A percentile compares a stretch with the other conserved stretches of the same genome.
Conservation (phyloP, 768 basidiomycete genomes). For the Gloeopeniophorella convolvens region DNA sequence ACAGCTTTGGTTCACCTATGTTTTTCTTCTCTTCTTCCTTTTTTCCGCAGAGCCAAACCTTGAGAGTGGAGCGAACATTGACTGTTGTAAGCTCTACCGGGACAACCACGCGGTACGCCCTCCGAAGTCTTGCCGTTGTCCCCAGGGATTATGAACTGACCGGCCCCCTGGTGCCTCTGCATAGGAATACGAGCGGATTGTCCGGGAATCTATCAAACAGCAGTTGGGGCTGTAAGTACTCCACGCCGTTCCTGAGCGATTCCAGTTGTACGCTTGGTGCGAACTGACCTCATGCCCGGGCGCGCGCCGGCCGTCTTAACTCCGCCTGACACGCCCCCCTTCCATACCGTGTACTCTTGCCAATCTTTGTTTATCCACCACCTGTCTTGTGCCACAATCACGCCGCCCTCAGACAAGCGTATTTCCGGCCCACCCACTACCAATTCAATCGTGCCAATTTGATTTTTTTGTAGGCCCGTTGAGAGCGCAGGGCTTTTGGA, state of each 20-base stretch:
- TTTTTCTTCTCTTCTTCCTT: neutral
- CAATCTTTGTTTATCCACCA: too few species aligned
- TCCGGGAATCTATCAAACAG: slow-evolving; percentile 75
- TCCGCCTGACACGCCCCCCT: too few species aligned
- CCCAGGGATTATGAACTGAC: neutral
- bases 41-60: slow-evolving; percentile 94
- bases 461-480: neutral
- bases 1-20: neutral
- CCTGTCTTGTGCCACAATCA: too few species aligned
- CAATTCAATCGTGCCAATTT: too few species aligned
- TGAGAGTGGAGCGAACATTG: slow-evolving; percentile 95
- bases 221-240: slow-evolving; percentile 66
- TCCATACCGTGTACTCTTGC: too few species aligned
- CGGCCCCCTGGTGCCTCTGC: neutral
- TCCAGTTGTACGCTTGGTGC: too few species aligned
- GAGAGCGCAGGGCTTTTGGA: neutral
- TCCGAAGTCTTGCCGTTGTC: too few species aligned
- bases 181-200: slow-evolving; percentile 83
- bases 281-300: too few species aligned
- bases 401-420: too few species aligned
- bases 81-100: slow-evolving; percentile 94
- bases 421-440: too few species aligned
- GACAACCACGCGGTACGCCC: slow-evolving; percentile 60
- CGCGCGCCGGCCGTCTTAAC: too few species aligned
- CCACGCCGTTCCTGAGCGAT: too few species aligned